Evolutionary conservation across 2,329 filamentous ascomycete genomes (phyloP).

Genomic region (Paecilomyces dactylethromorphus): DNA sequence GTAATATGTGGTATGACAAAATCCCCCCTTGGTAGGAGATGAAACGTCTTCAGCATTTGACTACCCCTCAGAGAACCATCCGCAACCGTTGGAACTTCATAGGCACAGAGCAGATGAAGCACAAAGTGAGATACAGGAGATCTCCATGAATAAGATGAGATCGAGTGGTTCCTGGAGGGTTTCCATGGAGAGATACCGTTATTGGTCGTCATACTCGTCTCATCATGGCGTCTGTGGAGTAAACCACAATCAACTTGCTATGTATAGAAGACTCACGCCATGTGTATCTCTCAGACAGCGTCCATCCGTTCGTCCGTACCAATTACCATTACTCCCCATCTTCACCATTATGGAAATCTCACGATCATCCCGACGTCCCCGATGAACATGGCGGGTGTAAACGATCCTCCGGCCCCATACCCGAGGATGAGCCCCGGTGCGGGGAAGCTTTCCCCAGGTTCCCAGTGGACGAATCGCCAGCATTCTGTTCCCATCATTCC

Average conservation of each 20-base stretch:
- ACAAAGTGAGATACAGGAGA: no score
- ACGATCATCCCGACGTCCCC: neutral
- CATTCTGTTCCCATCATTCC: neutral
- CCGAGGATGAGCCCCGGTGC: neutral
- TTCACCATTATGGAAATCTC: neutral
- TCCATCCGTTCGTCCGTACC: neutral
- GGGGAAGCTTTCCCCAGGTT: neutral
- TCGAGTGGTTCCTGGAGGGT: no score
- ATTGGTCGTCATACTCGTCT: no score
- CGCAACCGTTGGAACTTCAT: neutral
- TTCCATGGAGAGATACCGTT: no score
- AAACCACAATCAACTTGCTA: neutral
- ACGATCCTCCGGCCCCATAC: neutral
- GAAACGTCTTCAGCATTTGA: no score
- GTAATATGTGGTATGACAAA: neutral
- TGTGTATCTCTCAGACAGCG: neutral
- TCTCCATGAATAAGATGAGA: no score
- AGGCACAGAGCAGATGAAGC: no score
- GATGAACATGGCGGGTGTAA: neutral
- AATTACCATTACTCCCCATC: neutral
- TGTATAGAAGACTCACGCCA: neutral
- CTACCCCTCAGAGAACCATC: neutral
- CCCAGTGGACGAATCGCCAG: neutral
- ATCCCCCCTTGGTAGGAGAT: neutral
- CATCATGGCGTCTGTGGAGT: neutral